Evolutionary conservation across 805 yeast genomes (phyloP), one percentile per base, ranked within the genome.

Genomic region (Jamesozyma piceae): DNA sequence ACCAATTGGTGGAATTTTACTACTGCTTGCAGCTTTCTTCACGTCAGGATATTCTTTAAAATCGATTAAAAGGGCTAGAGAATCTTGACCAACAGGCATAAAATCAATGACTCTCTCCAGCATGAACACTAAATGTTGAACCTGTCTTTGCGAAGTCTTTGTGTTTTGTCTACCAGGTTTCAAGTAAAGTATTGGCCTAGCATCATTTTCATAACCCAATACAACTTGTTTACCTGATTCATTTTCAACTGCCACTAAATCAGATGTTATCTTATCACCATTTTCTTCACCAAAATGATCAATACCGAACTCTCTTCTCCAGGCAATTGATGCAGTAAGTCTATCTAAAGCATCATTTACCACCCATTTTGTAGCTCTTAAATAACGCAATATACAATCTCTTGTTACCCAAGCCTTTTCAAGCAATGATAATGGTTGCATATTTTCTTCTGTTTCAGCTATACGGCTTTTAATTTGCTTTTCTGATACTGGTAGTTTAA

Each of bases 81-180:
- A 82, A 58, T 90, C 98, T 65, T 92, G 98, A 19, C 97, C 97
- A 0, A 87, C 73, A 1, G 97, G 96, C 97, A 92, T 90, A 63
- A 76, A 85, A 62, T 88, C 94, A 44, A 90, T 89, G 35, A 84
- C 95, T 45, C 89, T 73, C 64, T 92, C 99, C 42, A 92, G 71
- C 88, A 82, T 82, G 67, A 72, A 90, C 5, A 92, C 97, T 60
- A 92, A 69, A 60, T 88, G 96, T 64, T 92, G 95, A n/a, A 92
- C 96, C 60, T 92, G 99, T 53, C 90, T 75, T 48, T 78, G 82
- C 1, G 92, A 77, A 2, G 92, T 78, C 57, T 86, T 85, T 14
- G 99, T 92, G 66, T 92, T 92, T 65, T 92, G 98, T 59, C 95
- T 76, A 13, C 97, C 97, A 0, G 95, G 95, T 62, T 85, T 83